A percentile compares a stretch with the other conserved stretches of the same genome.
Conservation (phyloP, 208 protist species). For the Crithidia fasciculata region DNA sequence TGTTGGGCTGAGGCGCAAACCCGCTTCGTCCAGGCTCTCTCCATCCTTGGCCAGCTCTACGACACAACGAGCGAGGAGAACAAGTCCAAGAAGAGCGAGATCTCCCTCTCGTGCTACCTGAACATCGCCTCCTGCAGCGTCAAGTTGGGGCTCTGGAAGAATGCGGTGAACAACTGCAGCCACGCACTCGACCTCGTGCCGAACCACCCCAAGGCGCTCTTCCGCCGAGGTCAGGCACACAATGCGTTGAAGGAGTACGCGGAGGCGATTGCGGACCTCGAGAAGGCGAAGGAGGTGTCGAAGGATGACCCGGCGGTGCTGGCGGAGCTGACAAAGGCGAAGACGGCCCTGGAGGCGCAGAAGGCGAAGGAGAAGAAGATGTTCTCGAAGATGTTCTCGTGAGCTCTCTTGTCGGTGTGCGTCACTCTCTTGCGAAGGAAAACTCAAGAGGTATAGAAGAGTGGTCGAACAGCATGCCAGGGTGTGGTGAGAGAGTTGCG, state of each 20-base stretch:
- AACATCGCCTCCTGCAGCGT: constrained; percentile 83
- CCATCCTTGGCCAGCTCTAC: constrained; percentile 70
- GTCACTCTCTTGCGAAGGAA: too few relatives aligned
- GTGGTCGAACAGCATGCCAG: background rate
- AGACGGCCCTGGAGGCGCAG: constrained; percentile 35
- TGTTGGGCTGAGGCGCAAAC: constrained; percentile 72
- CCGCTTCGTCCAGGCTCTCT: constrained; percentile 75
- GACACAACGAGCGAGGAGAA: constrained; percentile 65
- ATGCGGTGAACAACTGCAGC: constrained; percentile 75
- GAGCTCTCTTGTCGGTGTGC: background rate
- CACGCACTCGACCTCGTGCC: constrained; percentile 55
- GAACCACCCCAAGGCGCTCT: constrained; percentile 68
- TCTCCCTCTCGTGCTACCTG: constrained; percentile 80
- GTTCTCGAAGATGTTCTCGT: constrained; percentile 75
- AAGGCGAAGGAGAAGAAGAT: constrained; percentile 72
- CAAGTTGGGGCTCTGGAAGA: constrained; percentile 66
- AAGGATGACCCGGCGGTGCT: constrained; percentile 53
- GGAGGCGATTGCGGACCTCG: constrained; percentile 54
- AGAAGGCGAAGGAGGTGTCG: constrained; percentile 45
- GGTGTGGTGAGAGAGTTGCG: background rate
- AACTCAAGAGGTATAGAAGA: background rate
- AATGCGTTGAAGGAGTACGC: constrained; percentile 54
- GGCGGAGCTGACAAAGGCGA: constrained; percentile 48
- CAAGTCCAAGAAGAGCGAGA: constrained; percentile 47
- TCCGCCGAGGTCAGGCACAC: constrained; percentile 71